Percentiles rank a stretch among this genome's conserved stretches.
Conservation (phyloP, 2,329 filamentous ascomycete genomes). For the Colletotrichum ledebouriae region DNA sequence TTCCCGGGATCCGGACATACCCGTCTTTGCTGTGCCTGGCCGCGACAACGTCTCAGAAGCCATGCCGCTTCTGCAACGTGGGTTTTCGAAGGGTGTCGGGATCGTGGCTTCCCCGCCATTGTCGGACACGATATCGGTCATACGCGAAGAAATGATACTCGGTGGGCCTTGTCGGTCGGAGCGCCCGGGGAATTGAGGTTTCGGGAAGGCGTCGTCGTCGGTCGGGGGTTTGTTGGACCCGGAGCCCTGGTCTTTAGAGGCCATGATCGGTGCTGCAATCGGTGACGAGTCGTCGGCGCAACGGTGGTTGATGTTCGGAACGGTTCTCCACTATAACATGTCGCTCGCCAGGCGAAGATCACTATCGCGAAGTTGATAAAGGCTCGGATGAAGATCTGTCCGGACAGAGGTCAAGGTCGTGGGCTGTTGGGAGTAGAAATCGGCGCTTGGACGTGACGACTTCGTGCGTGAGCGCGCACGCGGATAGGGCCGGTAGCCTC, state of each 20-base stretch:
- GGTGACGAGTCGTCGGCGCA: conserved; percentile 14
- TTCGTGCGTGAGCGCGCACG: conserved; percentile 19
- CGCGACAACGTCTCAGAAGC: conserved; percentile 62
- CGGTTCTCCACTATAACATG: conserved; percentile 30
- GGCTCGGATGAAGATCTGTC: conserved; percentile 6
- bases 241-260: conserved; percentile 52
- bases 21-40: conserved; percentile 67
- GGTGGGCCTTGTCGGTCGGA: conserved; percentile 64
- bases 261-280: conserved; percentile 50
- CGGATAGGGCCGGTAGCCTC: conserved; percentile 21
- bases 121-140: conserved; percentile 75
- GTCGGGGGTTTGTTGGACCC: conserved; percentile 52
- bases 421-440: conserved; percentile 18
- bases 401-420: background rate
- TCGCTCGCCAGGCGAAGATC: conserved; percentile 17
- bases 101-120: conserved; percentile 62
- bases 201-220: conserved; percentile 56
- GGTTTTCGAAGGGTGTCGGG: conserved; percentile 49
- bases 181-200: conserved; percentile 55
- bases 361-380: conserved; percentile 7
- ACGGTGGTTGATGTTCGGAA: conserved; percentile 1
- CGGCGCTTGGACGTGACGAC: conserved; percentile 34
- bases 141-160: conserved; percentile 79
- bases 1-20: conserved; percentile 48
- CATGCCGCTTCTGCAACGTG: conserved; percentile 41